Evolutionary conservation across 2,329 filamentous ascomycete genomes (phyloP).

Genomic region (Aspergillus quadricinctus): DNA sequence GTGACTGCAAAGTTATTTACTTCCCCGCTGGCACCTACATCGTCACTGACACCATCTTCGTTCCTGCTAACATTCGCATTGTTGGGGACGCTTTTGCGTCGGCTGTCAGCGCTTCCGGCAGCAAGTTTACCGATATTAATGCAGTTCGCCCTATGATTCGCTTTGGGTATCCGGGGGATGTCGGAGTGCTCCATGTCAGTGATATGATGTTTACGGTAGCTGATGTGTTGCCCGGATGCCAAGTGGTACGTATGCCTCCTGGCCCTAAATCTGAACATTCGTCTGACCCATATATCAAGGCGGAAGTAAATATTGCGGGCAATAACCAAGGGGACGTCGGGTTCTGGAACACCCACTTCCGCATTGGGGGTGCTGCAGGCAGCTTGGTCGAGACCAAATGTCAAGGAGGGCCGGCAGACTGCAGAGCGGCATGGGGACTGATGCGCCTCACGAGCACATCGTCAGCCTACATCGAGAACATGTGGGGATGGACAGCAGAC

Average conservation of each 20-base stretch:
- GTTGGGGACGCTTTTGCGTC: constrained; percentile 52
- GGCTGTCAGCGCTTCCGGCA: constrained; percentile 46
- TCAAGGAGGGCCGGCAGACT: constrained; percentile 27
- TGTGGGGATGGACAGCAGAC: constrained; percentile 47
- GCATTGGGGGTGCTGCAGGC: constrained; percentile 44
- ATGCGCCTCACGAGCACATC: constrained; percentile 47
- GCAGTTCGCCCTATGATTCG: constrained; percentile 47
- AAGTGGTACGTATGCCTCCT: constrained; percentile 23
- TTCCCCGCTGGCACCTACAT: constrained; percentile 54
- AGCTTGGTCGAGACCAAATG: constrained; percentile 39
- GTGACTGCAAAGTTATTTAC: constrained; percentile 49
- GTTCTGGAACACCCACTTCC: constrained; percentile 46
- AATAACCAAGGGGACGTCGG: constrained; percentile 47
- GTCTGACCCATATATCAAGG: constrained; percentile 1
- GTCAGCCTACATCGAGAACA: constrained; percentile 52
- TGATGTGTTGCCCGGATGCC: constrained; percentile 42
- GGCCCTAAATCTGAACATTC: neutral
- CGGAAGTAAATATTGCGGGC: constrained; percentile 51
- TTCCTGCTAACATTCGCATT: constrained; percentile 49
- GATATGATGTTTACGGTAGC: constrained; percentile 51
- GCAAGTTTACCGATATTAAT: constrained; percentile 40
- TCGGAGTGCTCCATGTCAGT: constrained; percentile 46
- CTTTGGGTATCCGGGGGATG: constrained; percentile 48
- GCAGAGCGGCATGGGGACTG: constrained; percentile 47
- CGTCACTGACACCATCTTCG: constrained; percentile 42